Percentiles rank a stretch among this genome's conserved stretches.
These are phyloP conservation scores for Dioszegia hungarica DNA, from an alignment of 768 basidiomycete genomes.

Conservation along the genomic window DNA sequence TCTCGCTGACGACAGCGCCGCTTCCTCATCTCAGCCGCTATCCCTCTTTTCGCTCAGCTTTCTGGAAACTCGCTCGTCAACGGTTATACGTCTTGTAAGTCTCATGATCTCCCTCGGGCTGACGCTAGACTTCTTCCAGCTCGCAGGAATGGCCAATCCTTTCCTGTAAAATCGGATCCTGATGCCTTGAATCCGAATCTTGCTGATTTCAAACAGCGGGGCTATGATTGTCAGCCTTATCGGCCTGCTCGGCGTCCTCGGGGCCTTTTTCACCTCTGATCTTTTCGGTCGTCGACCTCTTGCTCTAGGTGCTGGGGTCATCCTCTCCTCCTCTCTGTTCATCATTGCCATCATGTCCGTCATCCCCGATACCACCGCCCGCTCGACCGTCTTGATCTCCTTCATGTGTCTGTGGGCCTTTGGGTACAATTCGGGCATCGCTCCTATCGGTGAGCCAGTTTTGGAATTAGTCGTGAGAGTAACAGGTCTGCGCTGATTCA, in stretches of 20 bases:
- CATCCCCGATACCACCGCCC: not conserved
- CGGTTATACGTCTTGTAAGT: not conserved
- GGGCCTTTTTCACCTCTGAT: conserved; percentile 14
- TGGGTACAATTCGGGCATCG: conserved; percentile 3
- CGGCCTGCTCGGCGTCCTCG: not conserved
- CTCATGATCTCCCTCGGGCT: not conserved
- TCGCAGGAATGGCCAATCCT: conserved; percentile 11
- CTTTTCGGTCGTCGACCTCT: conserved; percentile 13
- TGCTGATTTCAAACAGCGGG: too few species aligned
- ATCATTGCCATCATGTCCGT: not conserved
- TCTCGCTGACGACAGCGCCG: not conserved
- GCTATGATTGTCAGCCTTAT: conserved; percentile 3
- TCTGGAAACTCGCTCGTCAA: not conserved
- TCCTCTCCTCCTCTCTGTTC: not conserved
- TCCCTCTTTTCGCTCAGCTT: conserved; percentile 1
- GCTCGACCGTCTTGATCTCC: not conserved
- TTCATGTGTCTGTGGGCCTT: conserved; percentile 10
- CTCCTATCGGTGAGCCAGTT: conserved; percentile 2
- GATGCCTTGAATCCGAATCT: conserved; percentile 3
- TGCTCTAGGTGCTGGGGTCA: not conserved
- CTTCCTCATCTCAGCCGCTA: conserved; percentile 7
- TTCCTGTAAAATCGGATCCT: conserved; percentile 11
- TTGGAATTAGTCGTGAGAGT: not conserved
- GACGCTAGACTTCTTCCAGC: conserved; percentile 13
- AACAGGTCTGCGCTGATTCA: not conserved